Evolutionary conservation across 768 basidiomycete species (phyloP).

Genomic region (Pleurotus tuoliensis): DNA sequence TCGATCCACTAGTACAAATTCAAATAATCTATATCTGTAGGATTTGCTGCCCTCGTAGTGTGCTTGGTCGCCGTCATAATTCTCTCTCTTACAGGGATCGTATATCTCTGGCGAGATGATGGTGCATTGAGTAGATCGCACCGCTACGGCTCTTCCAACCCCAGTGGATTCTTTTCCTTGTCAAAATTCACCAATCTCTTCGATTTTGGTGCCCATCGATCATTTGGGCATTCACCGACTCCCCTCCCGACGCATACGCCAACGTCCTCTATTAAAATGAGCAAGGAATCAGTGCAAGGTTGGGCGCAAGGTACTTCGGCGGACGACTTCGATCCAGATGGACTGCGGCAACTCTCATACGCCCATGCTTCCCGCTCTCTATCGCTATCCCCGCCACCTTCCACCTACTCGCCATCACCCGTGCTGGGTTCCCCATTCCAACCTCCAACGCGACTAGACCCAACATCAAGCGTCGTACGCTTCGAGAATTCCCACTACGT

Average conservation of each 20-base stretch:
- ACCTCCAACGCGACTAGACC: not conserved
- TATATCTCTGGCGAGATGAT: constrained; percentile 2
- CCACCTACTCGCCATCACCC: not conserved
- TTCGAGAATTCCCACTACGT: constrained; percentile 2
- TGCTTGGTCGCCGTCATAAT: constrained; percentile 4
- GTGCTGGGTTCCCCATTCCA: not conserved
- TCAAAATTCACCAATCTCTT: not conserved
- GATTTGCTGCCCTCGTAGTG: constrained; percentile 2
- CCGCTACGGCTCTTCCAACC: not conserved
- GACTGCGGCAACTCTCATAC: constrained; percentile 4
- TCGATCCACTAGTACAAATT: not conserved
- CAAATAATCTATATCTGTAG: not conserved
- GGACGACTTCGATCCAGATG: not conserved
- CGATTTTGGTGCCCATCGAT: not conserved
- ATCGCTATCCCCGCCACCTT: not conserved
- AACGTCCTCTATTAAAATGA: not conserved
- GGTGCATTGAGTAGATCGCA: not conserved
- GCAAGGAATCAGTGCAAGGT: not conserved
- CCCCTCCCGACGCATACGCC: not conserved
- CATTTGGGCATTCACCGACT: not conserved
- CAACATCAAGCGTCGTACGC: not conserved
- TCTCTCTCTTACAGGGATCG: not conserved
- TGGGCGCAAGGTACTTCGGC: constrained; percentile 1
- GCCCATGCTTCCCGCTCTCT: not conserved
- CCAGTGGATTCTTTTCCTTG: not conserved